Evolutionary conservation across 331 rosid species (phyloP).

Genomic region (Quercus phellos): DNA sequence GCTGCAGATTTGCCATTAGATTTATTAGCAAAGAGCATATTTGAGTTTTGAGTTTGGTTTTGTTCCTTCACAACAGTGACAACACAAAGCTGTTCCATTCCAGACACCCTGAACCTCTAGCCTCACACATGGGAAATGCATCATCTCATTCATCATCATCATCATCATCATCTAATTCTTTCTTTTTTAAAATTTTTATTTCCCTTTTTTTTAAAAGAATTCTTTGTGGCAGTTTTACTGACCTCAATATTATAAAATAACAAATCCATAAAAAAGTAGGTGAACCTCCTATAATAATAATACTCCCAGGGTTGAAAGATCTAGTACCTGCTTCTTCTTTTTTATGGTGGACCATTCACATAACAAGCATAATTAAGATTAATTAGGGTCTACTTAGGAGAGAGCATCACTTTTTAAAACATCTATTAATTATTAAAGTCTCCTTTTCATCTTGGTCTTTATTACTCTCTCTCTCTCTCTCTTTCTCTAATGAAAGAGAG

Average conservation of each 20-base stretch:
- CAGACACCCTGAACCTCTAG: slow-evolving; percentile 6
- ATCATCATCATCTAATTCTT: neutral
- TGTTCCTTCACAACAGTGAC: neutral
- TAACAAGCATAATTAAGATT: slow-evolving; percentile 28
- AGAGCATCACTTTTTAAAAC: slow-evolving; percentile 23
- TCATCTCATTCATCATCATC: slow-evolving; percentile 12
- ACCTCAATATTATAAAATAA: slow-evolving; percentile 22
- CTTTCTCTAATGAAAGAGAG: slow-evolving; percentile 19
- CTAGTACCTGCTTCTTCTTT: slow-evolving; percentile 15
- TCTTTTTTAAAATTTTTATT: neutral
- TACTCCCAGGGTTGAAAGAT: slow-evolving; percentile 37
- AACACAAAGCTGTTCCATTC: slow-evolving; percentile 9
- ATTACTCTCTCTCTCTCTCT: slow-evolving; percentile 5
- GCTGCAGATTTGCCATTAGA: slow-evolving; percentile 24
- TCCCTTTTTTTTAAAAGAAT: neutral
- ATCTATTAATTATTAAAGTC: slow-evolving; percentile 26
- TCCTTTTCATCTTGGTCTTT: slow-evolving; percentile 29
- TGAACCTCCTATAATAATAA: slow-evolving; percentile 15
- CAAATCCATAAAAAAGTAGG: slow-evolving; percentile 16
- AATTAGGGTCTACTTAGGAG: slow-evolving; percentile 28
- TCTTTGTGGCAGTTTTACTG: slow-evolving; percentile 48
- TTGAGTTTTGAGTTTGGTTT: neutral
- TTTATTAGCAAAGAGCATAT: slow-evolving; percentile 16
- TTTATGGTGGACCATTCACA: slow-evolving; percentile 23
- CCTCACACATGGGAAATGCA: slow-evolving; percentile 31